Evolutionary conservation across 148 eudicot species (phyloP).

Genomic region (Vaccinium vitisidaea): DNA sequence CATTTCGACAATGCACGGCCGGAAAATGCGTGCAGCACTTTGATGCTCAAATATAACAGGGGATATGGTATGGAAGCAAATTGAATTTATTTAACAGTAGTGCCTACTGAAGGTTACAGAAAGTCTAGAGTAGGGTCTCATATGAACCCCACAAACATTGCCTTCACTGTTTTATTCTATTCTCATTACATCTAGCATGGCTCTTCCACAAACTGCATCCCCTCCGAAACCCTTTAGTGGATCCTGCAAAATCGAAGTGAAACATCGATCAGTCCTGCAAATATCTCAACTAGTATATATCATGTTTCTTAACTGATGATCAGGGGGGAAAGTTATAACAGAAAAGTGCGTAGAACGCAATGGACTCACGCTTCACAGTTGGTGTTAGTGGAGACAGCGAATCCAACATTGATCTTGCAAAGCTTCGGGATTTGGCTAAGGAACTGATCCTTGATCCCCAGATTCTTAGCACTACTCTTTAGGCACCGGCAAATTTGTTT

Average conservation of each 20-base stretch:
- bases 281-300: no score
- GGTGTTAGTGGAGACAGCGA: constrained; percentile 32
- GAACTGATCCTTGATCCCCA: constrained; percentile 35
- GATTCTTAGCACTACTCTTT: constrained; percentile 28
- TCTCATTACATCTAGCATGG: not conserved
- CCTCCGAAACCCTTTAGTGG: not conserved
- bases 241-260: constrained; percentile 15
- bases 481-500: constrained; percentile 35
- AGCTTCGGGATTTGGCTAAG: constrained; percentile 32
- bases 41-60: not conserved
- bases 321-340: not conserved
- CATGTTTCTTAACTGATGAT: not conserved
- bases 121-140: constrained; percentile 1
- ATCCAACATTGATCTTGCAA: constrained; percentile 37
- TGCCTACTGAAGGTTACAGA: not conserved
- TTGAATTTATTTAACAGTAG: constrained; percentile 2
- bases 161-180: constrained; percentile 21
- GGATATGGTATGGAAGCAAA: not conserved
- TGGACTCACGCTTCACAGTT: constrained; percentile 33
- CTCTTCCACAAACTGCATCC: not conserved
- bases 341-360: not conserved
- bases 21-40: not conserved
- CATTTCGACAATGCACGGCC: no score
- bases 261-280: not conserved
- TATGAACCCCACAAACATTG: not conserved